Percentiles rank a stretch among this genome's conserved stretches.
Evolutionary conservation across 148 eudicot species (phyloP).

Genomic region (Amaranthus cruentus): DNA sequence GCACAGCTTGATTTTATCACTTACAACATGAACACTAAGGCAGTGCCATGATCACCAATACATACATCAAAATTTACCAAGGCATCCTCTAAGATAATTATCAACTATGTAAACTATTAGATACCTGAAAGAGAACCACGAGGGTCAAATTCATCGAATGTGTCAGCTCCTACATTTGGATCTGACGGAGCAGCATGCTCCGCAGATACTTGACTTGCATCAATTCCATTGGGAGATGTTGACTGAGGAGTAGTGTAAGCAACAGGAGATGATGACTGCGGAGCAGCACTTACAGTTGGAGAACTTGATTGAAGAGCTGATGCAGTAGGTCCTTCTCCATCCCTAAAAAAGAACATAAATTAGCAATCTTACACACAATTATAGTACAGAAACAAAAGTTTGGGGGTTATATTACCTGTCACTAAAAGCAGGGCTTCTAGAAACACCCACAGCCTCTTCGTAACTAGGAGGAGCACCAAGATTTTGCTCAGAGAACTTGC

Average conservation of each 20-base stretch:
- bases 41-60: neutral
- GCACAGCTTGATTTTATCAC: neutral
- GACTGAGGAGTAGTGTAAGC: conserved; percentile 41
- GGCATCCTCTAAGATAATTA: neutral
- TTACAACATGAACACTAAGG: neutral
- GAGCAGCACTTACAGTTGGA: conserved; percentile 25
- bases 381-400: neutral
- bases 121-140: conserved; percentile 68
- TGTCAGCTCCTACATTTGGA: conserved; percentile 40
- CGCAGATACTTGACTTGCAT: conserved; percentile 32
- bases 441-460: conserved; percentile 77
- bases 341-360: conserved; percentile 38
- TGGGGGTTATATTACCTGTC: conserved; percentile 41
- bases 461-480: conserved; percentile 82
- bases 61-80: neutral
- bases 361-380: conserved; percentile 19
- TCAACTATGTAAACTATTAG: neutral
- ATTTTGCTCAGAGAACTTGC: conserved; percentile 74
- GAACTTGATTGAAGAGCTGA: conserved; percentile 56
- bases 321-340: conserved; percentile 56
- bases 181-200: conserved; percentile 29
- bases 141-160: conserved; percentile 91
- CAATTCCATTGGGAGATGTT: conserved; percentile 32
- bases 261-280: conserved; percentile 24
- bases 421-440: conserved; percentile 58